Base-by-base conservation (phyloP, 164 flowering plant genomes). In the Tetrastigma voinierianum region DNA sequence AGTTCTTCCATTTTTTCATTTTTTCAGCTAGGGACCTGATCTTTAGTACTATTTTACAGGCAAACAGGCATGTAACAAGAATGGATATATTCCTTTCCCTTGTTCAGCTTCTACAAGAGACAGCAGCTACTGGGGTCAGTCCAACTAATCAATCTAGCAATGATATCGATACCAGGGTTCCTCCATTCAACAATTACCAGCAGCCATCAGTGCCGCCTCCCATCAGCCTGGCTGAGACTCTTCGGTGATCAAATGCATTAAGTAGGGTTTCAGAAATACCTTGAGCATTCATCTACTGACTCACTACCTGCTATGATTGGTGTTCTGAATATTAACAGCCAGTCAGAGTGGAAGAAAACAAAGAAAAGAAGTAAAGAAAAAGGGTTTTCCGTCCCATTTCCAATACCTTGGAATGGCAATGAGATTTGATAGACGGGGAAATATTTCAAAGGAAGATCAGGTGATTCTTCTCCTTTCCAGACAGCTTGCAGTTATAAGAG, bases 81-180 rank as follows among this genome's bases (percentile, higher is more conserved):
- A 78, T 84, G 77, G 91, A 93, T 47, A 73, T 93, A 53, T 84
- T 89, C 67, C 77, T 82, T 48, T 87, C 91, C 56, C 87, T 93
- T 32, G 74, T 88, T 62, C 82, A 81, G 61, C 83, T 93, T 74
- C 72, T 92, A 51, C 84, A 90, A 54, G 82, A 82, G 73, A 77
- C 84, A 4, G 51, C 59, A 2, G 54, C 77, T 13, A 72, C 57
- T 32, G 80, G 67, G 51, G 64, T 45, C 32, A 65, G 72, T 54
- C 57, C 76, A 20, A 59, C 52, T 40, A 78, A 51, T 64, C 81
- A 78, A 14, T 71, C 73, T 11, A 57, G 46, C n/a, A 74, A 74
- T n/a, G 46, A 17, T 19, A 44, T 63, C 9, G 76, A 74, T 57
- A 69, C 69, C 40, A 70, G 73, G 21, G 43, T 51, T 61, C 70